Evolutionary conservation across 129 eudicot genomes (phyloP), one percentile per base, ranked within the genome.

Genomic region (Helichrysum umbraculigerum): DNA sequence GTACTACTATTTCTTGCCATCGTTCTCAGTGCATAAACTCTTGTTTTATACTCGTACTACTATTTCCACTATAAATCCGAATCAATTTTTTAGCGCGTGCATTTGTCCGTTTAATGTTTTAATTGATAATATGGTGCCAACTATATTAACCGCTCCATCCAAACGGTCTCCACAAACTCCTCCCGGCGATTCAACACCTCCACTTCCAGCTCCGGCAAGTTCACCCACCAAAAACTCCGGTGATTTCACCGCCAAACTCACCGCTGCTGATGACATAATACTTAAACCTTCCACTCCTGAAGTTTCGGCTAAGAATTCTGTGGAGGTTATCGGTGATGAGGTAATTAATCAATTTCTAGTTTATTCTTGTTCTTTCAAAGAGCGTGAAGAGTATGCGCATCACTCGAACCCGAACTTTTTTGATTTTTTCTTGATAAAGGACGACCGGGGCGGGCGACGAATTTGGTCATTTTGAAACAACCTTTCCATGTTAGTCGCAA

Each of bases 141-240:
- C 83, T 28, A 25, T 79, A 79, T 28, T 79, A 73, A 72, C 83
- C 17, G 14, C 78, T 35, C 73, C 82, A 34, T 72, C 82, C 6
- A 63, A 72, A 34, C 83, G 35, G 54, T 14, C 54, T 47, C 14
- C 54, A 58, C 54, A 47, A 47, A 47, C 54, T 47, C 54, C 54
- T 47, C 52, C 21, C 11, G 64, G 64, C 12, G 30, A 58, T 58
- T 20, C 29, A 58, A 19, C 30, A 58, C 12, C 64, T 58, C 59
- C 19, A 6, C 21, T 37, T 7, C 42, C 19, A 3, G 59, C 59
- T 52, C 64, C 64, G 64, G 4, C 30, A 30, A 20, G 5, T 9
- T 29, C 69, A 30, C 77, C 81, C 39, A 34, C 47, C 0, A 79
- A 79, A 8, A 72, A 29, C 32, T 15, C 77, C 67, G 77, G 63